A percentile compares a stretch with the other conserved stretches of the same genome.
phyloP scores from a whole-genome alignment of 306 rosid genomes.

The Canavalia ensiformis region DNA sequence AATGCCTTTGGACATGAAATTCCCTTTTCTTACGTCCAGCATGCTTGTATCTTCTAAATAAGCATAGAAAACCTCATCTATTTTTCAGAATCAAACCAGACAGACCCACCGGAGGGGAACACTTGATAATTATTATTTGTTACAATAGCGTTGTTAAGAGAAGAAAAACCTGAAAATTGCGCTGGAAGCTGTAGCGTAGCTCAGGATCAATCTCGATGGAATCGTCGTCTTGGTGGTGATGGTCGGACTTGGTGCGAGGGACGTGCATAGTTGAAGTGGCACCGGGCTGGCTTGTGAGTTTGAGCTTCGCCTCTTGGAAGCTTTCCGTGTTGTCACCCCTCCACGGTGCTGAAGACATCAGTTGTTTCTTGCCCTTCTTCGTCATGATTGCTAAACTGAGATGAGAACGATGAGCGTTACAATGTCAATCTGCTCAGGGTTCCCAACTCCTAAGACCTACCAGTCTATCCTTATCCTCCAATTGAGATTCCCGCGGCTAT shows the following conservation, averaged over 20 bases:
- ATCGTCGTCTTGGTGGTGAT: slow-evolving; percentile 52
- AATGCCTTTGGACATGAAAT: too few species aligned
- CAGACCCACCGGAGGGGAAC: too few species aligned
- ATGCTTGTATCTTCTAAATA: too few species aligned
- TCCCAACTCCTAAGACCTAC: too few species aligned
- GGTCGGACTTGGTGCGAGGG: slow-evolving; percentile 66
- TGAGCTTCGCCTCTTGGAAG: slow-evolving; percentile 75
- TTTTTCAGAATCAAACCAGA: too few species aligned
- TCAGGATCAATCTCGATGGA: slow-evolving; percentile 87
- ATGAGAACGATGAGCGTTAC: too few species aligned
- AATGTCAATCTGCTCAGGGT: too few species aligned
- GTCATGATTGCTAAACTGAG: not conserved
- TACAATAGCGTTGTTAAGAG: not conserved
- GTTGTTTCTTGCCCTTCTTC: slow-evolving; percentile 69
- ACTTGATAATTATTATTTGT: too few species aligned
- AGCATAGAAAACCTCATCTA: too few species aligned
- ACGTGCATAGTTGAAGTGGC: slow-evolving; percentile 78
- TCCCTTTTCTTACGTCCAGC: too few species aligned
- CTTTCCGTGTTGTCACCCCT: slow-evolving; percentile 74
- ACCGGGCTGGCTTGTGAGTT: slow-evolving; percentile 75
- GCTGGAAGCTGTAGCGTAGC: slow-evolving; percentile 96
- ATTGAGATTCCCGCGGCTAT: too few species aligned
- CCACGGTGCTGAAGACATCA: slow-evolving; percentile 97
- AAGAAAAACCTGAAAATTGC: slow-evolving; percentile 79
- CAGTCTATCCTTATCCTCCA: too few species aligned